phyloP scores from a whole-genome alignment of 208 protist genomes.

The Wallacemonas sp. region DNA sequence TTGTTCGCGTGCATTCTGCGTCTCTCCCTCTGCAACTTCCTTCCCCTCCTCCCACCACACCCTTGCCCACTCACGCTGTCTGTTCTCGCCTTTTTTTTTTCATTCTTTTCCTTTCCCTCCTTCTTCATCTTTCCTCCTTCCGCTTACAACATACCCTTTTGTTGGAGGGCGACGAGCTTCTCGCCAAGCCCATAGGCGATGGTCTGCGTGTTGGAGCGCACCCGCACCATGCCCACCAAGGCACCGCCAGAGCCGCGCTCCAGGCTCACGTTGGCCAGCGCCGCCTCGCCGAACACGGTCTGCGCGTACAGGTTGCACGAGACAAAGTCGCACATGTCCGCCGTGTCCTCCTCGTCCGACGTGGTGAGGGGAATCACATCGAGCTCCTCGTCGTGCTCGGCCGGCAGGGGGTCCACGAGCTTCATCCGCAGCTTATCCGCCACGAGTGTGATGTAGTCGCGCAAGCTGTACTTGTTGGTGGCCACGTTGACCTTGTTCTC shows the following conservation, averaged over 20 bases:
- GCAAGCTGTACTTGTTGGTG: constrained; percentile 79
- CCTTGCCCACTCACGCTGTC: too few relatives aligned
- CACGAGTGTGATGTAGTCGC: constrained; percentile 93
- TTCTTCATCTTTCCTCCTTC: neutral
- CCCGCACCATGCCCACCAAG: constrained; percentile 96
- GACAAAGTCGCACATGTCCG: constrained; percentile 89
- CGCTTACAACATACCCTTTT: constrained; percentile 28
- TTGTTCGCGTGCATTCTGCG: too few relatives aligned
- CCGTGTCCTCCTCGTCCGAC: constrained; percentile 45
- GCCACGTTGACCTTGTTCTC: constrained; percentile 97
- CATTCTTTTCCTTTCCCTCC: constrained; percentile 10
- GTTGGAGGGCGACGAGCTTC: constrained; percentile 90
- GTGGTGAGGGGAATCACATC: constrained; percentile 36
- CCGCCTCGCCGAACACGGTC: constrained; percentile 97
- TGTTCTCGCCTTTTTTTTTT: neutral
- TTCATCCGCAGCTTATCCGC: constrained; percentile 95
- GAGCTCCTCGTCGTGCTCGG: constrained; percentile 31
- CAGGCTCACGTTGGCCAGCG: constrained; percentile 95
- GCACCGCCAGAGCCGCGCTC: constrained; percentile 67
- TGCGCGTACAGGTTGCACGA: constrained; percentile 98
- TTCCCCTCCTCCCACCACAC: too few relatives aligned
- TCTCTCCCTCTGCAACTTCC: too few relatives aligned
- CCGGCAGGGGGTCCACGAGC: constrained; percentile 47
- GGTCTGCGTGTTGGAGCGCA: constrained; percentile 97
- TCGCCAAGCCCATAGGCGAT: constrained; percentile 98